phyloP scores from a whole-genome alignment of 495 filamentous ascomycete genomes.

The Aspergillus ostianus region DNA sequence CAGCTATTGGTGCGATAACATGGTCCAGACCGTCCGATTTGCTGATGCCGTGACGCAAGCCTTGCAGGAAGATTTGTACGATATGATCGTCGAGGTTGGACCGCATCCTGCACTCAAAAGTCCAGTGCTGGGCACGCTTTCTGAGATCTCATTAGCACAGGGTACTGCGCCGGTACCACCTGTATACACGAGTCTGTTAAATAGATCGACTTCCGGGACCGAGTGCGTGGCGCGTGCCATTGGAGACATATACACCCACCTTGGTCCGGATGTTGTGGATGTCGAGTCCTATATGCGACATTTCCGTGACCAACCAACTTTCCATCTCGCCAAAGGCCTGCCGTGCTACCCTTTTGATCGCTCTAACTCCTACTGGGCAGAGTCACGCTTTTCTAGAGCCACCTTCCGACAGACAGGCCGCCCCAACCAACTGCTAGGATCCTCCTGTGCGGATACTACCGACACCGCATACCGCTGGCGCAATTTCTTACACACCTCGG shows the following conservation, averaged over 20 bases:
- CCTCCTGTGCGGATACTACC: slow-evolving; percentile 32
- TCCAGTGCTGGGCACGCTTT: not conserved
- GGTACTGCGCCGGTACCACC: not conserved
- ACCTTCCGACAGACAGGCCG: slow-evolving; percentile 8
- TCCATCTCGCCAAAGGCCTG: not conserved
- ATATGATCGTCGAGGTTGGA: slow-evolving; percentile 20
- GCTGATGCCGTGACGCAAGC: slow-evolving; percentile 24
- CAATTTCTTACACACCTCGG: slow-evolving; percentile 38
- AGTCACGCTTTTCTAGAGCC: not conserved
- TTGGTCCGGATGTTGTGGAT: not conserved
- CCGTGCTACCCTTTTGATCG: not conserved
- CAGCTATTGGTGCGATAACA: not conserved
- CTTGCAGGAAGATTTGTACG: slow-evolving; percentile 8
- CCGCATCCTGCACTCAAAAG: slow-evolving; percentile 12
- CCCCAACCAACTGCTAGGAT: slow-evolving; percentile 46
- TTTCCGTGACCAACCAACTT: not conserved
- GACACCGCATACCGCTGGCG: slow-evolving; percentile 45
- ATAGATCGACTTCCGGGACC: not conserved
- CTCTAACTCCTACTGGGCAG: not conserved
- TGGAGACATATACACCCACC: not conserved
- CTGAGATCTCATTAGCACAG: too few relatives aligned
- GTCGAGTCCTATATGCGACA: not conserved
- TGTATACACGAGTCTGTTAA: not conserved
- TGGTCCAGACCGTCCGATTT: slow-evolving; percentile 38
- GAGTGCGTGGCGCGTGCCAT: not conserved